Base-by-base conservation (phyloP, 106 monocot genomes). In the Acorus gramineus region DNA sequence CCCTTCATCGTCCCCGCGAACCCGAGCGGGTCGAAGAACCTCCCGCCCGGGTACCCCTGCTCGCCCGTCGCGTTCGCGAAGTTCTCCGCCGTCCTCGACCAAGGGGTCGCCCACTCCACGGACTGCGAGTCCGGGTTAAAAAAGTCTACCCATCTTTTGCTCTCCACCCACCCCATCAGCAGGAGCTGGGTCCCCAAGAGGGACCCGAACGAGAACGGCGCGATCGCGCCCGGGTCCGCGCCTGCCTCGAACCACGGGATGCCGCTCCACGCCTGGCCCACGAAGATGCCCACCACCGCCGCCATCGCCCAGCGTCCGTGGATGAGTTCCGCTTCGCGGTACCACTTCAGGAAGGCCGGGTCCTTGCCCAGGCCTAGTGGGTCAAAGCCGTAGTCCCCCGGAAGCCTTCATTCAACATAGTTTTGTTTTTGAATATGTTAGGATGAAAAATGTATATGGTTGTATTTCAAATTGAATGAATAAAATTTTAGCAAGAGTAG, bases 141-240 rank as follows among this genome's bases (percentile, higher is more conserved):
- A 80, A 85, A 96, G 69, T 96, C 95, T 5, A 80, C 95, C 90
- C 90, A 96, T 0, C 95, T 74, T 79, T 96, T 96, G 69, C 87
- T 83, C 78, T 96, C 95, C 7, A 96, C 95, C 95, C 95, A 96
- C 4, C 95, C 95, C 95, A 96, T 96, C 46, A 96, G 85, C 11
- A 96, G 64, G 9, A 96, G 81, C 55, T 96, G 90, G 11, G 95
- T 96, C 8, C 90, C 95, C 2, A 96, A 80, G 42, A 96, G 87
- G 49, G 90, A 73, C 3, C 90, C 90, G 73, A 96, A 96, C 56
- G 95, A 96, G 84, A 96, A 96, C 56, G 90, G 95, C 3, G 95
- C 87, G 45, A 90, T 59, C 14, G 95, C 95, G 49, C 82, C 75
- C 1, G 95, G 95, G 59, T 80, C 85, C 3, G 95, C 95, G 46